Conservation (phyloP, 345 rosid genomes). For the Acer negundo region DNA sequence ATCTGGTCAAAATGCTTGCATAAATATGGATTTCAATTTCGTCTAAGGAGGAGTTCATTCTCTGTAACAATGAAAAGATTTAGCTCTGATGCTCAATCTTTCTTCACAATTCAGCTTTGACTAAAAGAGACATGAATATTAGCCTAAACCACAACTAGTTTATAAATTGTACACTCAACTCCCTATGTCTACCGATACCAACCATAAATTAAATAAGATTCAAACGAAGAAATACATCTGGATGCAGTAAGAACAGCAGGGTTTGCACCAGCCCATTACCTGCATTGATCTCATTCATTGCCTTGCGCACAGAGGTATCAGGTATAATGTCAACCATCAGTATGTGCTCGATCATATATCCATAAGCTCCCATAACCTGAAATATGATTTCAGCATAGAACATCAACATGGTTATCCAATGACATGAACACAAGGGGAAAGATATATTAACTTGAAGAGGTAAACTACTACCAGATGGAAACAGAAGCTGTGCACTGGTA, state of each 20-base stretch:
- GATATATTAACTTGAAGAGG: neutral
- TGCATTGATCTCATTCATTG: constrained; percentile 99
- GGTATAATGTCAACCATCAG: constrained; percentile 97
- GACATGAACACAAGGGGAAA: constrained; percentile 2
- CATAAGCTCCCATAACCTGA: constrained; percentile 95
- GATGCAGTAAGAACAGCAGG: neutral
- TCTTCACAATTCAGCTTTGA: neutral
- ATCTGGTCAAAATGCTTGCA: neutral
- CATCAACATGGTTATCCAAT: neutral
- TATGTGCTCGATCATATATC: constrained; percentile 94
- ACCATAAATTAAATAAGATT: neutral
- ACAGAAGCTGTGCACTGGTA: neutral
- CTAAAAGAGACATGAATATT: neutral
- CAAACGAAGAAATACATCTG: neutral
- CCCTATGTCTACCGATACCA: neutral
- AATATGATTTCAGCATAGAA: constrained; percentile 18
- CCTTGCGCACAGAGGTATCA: constrained; percentile 83
- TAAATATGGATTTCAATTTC: neutral
- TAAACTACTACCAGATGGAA: neutral
- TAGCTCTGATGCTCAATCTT: neutral
- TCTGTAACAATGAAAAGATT: neutral
- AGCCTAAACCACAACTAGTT: neutral
- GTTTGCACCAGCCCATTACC: constrained; percentile 40
- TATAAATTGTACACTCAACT: neutral
- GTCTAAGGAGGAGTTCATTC: neutral